phyloP scores from a whole-genome alignment of 1,284 basidiomycete genomes.

The Phylloporus sp. region DNA sequence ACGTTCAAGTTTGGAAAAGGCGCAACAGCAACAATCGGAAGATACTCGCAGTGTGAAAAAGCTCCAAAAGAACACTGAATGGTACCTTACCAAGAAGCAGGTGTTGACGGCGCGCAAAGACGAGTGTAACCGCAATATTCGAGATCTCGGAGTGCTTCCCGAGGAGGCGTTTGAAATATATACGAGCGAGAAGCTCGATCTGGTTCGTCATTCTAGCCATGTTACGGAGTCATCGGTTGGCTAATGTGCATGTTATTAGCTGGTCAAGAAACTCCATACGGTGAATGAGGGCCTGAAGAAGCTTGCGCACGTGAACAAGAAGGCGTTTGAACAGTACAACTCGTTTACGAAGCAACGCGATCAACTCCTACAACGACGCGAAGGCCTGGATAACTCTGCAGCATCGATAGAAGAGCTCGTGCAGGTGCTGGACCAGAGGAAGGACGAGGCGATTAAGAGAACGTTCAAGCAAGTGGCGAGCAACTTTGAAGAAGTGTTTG shows the following conservation, averaged over 20 bases:
- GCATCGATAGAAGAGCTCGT: slow-evolving; percentile 95
- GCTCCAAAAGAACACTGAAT: slow-evolving; percentile 94
- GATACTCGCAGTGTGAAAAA: slow-evolving; percentile 85
- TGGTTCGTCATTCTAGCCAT: slow-evolving; percentile 58
- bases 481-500: slow-evolving; percentile 98
- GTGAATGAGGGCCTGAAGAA: slow-evolving; percentile 94
- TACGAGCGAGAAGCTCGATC: slow-evolving; percentile 81
- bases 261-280: slow-evolving; percentile 89
- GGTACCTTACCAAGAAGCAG: slow-evolving; percentile 91
- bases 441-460: slow-evolving; percentile 97
- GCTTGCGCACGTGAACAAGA: slow-evolving; percentile 99
- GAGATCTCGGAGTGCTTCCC: slow-evolving; percentile 94
- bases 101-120: slow-evolving; percentile 87
- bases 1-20: slow-evolving; percentile 73
- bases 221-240: background rate
- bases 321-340: slow-evolving; percentile 98
- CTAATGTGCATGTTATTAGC: slow-evolving; percentile 52
- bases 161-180: slow-evolving; percentile 99
- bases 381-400: slow-evolving; percentile 91
- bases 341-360: slow-evolving; percentile 98
- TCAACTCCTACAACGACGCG: slow-evolving; percentile 84
- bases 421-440: slow-evolving; percentile 92
- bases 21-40: slow-evolving; percentile 85
- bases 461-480: slow-evolving; percentile 98
- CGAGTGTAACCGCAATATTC: slow-evolving; percentile 92